A percentile compares a stretch with the other conserved stretches of the same genome.
phyloP scores from a whole-genome alignment of 176 grass and related monocot genomes.

The Oryza punctata region DNA sequence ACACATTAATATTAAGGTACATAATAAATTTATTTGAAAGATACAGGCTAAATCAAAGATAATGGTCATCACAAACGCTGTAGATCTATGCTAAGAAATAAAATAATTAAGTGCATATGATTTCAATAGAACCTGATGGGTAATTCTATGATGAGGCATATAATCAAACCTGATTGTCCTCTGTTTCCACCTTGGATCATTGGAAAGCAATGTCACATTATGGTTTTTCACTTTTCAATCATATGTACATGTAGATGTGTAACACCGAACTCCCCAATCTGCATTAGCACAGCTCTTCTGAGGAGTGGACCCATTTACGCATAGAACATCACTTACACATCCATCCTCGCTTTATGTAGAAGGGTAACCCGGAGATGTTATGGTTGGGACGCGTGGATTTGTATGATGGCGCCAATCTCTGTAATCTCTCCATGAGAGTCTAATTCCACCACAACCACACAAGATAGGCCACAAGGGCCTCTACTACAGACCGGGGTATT shows the following conservation, averaged over 20 bases:
- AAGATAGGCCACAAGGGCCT: not conserved
- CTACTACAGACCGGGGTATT: no score
- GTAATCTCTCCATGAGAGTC: not conserved
- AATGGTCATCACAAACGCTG: not conserved
- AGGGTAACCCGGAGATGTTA: not conserved
- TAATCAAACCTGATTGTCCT: not conserved
- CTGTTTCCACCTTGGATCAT: not conserved
- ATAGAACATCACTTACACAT: not conserved
- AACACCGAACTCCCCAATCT: not conserved
- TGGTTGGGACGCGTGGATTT: not conserved
- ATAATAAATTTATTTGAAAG: not conserved
- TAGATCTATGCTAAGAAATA: not conserved
- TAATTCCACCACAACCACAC: not conserved
- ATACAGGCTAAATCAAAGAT: not conserved
- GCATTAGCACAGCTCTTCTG: not conserved
- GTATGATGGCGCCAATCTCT: not conserved
- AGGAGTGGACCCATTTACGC: not conserved
- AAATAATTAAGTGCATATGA: not conserved
- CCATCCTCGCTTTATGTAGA: not conserved
- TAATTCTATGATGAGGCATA: not conserved
- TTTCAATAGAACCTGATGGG: not conserved
- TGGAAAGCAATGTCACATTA: not conserved
- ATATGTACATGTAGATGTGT: not conserved
- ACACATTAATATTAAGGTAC: not conserved
- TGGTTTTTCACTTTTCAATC: not conserved